phyloP scores from a whole-genome alignment of 2,329 filamentous ascomycete species.

The Aspergillus intermedius region DNA sequence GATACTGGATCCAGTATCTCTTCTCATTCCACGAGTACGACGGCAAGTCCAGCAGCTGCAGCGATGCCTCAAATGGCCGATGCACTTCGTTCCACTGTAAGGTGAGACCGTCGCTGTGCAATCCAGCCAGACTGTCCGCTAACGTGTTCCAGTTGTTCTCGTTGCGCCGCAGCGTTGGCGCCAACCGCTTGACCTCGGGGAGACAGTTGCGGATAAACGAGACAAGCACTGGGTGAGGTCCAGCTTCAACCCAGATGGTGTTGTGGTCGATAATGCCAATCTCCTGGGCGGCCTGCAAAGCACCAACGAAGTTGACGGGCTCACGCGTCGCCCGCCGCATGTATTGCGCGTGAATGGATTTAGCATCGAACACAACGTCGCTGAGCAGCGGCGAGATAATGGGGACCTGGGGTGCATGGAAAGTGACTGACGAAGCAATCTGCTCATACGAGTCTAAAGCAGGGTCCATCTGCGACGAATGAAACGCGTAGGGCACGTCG shows the following conservation, averaged over 20 bases:
- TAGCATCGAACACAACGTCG: constrained; percentile 49
- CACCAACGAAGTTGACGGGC: constrained; percentile 62
- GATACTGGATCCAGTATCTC: constrained; percentile 66
- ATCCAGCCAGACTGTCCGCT: constrained; percentile 48
- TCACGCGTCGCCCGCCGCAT: constrained; percentile 60
- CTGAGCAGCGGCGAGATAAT: constrained; percentile 63
- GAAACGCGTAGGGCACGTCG: constrained; percentile 58
- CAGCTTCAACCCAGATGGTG: constrained; percentile 66
- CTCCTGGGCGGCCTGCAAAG: constrained; percentile 53
- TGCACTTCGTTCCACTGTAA: constrained; percentile 68
- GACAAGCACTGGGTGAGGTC: constrained; percentile 65
- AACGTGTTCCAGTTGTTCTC: constrained; percentile 62
- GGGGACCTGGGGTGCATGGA: constrained; percentile 53
- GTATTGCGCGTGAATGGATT: constrained; percentile 56
- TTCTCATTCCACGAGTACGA: constrained; percentile 65
- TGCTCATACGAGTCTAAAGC: constrained; percentile 12
- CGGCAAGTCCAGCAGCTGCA: constrained; percentile 56
- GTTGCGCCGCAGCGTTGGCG: constrained; percentile 56
- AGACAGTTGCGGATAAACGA: constrained; percentile 63
- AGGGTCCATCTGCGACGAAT: constrained; percentile 13
- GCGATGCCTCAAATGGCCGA: constrained; percentile 51
- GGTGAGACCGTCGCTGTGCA: constrained; percentile 57
- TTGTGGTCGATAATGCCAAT: constrained; percentile 50
- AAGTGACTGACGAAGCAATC: constrained; percentile 38
- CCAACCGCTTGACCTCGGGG: constrained; percentile 47